Percentiles rank a stretch among this genome's conserved stretches.
Evolutionary conservation across 768 basidiomycete genomes (phyloP).

Genomic region (Lentinula boryana): DNA sequence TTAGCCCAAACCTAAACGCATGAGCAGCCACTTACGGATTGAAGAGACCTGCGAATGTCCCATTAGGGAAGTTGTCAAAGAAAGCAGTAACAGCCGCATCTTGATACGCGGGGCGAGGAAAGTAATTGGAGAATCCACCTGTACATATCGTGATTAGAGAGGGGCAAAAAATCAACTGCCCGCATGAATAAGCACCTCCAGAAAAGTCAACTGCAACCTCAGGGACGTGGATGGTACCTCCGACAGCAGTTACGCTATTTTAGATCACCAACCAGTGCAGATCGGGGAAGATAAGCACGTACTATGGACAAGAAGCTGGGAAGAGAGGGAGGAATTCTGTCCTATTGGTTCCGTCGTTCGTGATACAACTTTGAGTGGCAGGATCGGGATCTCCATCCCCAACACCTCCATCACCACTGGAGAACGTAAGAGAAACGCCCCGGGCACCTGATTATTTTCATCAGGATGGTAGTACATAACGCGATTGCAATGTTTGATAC

Average conservation of each 20-base stretch:
- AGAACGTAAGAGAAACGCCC: constrained; percentile 59
- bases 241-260: constrained; percentile 32
- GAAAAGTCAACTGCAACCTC: constrained; percentile 36
- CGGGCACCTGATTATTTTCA: constrained; percentile 39
- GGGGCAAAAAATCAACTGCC: too few relatives aligned
- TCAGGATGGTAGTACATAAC: not conserved
- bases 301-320: constrained; percentile 43
- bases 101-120: constrained; percentile 20
- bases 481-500: constrained; percentile 19
- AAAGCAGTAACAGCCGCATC: constrained; percentile 15
- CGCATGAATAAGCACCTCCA: not conserved
- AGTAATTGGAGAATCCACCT: constrained; percentile 21
- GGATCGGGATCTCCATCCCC: constrained; percentile 56
- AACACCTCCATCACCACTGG: constrained; percentile 65
- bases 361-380: constrained; percentile 43
- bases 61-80: constrained; percentile 9
- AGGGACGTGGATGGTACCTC: constrained; percentile 34
- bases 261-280: not conserved
- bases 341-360: constrained; percentile 51
- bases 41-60: constrained; percentile 12
- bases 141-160: not conserved
- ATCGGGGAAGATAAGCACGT: not conserved
- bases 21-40: constrained; percentile 4
- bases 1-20: not conserved
- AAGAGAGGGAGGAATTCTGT: constrained; percentile 54